Base-by-base conservation (phyloP, 192 early-diverging fungal species). In the Anaeromyces robustus region DNA sequence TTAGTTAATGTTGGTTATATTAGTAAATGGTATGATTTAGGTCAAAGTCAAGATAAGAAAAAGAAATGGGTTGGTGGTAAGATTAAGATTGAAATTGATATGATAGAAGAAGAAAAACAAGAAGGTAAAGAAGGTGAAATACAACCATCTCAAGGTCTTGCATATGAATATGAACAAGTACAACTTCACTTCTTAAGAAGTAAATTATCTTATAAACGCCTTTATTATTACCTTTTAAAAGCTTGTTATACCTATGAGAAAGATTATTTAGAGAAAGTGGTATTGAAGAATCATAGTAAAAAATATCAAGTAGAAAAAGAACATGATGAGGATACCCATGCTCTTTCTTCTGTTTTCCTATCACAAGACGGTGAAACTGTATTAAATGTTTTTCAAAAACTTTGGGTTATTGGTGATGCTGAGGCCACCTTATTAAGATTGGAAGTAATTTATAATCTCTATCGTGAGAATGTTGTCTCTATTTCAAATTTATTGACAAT, bases 21-120 rank as follows among this genome's bases (percentile, higher is more conserved):
- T 19, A 81, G 77, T 30, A 81, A 82, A 29, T 88, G 86, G 87
- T 85, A 80, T 37, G 59, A 28, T 14, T 84, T 90, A 19, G 82
- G 79, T 29, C 84, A 86, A 7, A 29, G 86, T 29, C 83, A 89
- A 32, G 78, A 80, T 30, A 87, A 85, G 81, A 68, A 68, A 26
- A 90, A 89, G 80, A 87, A 88, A 79, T 90, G 88, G 82, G 87
- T 90, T n/a, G 89, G 89, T 16, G 89, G 89, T 26, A 84, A 88
- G 29, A 84, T 90, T 22, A 78, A 86, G 13, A 77, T 90, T n/a
- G 88, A 88, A 77, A 82, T 83, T 52, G 77, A 82, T 79, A 81
- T 90, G 78, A 81, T 80, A 11, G 86, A 68, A 68, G 52, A 68
- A 68, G 52, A 68, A 26, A 68, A 68, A n/a, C 0, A 4, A 4